These are phyloP conservation scores for Fusarium albosuccineum DNA, from an alignment of 2,329 filamentous ascomycete species.

Conservation along the genomic window DNA sequence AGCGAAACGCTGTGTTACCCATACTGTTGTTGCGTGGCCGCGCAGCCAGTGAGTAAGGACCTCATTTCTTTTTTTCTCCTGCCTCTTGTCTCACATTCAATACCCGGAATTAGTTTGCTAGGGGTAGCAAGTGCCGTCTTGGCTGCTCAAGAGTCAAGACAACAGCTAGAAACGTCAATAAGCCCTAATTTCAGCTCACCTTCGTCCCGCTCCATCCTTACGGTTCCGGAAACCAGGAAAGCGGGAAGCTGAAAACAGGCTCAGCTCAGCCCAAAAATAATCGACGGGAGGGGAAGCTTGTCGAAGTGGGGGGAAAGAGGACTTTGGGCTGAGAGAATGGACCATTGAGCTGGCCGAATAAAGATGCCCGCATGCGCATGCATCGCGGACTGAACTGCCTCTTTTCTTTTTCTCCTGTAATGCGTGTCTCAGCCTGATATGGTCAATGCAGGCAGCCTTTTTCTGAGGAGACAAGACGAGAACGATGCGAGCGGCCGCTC, in stretches of 20 bases:
- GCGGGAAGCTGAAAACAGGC: background rate
- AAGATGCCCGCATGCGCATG: constrained; percentile 1
- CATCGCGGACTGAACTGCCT: too few relatives aligned
- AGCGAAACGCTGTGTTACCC: too few relatives aligned
- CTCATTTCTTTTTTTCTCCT: background rate
- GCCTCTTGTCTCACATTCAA: too few relatives aligned
- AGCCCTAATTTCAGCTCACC: background rate
- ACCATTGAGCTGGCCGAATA: background rate
- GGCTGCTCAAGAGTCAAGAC: too few relatives aligned
- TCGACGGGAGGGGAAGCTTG: too few relatives aligned
- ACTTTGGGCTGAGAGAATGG: too few relatives aligned
- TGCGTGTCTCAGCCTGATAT: constrained; percentile 4
- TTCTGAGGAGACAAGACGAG: background rate
- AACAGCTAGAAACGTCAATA: too few relatives aligned
- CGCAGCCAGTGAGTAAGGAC: background rate
- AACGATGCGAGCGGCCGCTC: background rate
- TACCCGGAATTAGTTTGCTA: too few relatives aligned
- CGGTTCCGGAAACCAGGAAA: background rate
- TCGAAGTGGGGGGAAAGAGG: too few relatives aligned
- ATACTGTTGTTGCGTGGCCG: background rate
- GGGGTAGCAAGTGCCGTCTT: too few relatives aligned
- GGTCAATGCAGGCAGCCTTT: rapidly evolving
- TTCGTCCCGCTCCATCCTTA: background rate
- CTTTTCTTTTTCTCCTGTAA: too few relatives aligned
- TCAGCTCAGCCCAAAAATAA: too few relatives aligned